phyloP scores from a whole-genome alignment of 1,139 yeast genomes.

The Protomyces pachydermus region DNA sequence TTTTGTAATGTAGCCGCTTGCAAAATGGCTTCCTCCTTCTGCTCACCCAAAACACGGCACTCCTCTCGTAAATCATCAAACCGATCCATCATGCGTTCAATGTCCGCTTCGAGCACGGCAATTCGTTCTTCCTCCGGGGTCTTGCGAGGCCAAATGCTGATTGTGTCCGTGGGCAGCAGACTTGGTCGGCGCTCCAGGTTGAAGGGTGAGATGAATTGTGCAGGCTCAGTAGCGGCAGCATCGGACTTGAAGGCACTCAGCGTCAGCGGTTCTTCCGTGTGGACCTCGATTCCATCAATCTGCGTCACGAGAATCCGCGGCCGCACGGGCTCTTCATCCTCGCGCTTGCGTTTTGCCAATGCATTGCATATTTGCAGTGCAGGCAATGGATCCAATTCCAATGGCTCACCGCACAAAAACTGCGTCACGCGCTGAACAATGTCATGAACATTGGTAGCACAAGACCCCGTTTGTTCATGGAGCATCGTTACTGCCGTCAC shows the following conservation, averaged over 20 bases:
- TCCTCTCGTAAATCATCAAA: constrained; percentile 18
- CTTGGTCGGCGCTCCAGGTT: constrained; percentile 11
- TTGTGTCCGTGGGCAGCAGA: background rate
- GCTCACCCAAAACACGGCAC: constrained; percentile 6
- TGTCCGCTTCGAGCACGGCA: constrained; percentile 3
- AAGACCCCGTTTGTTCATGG: background rate
- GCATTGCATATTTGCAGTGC: background rate
- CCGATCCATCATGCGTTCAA: constrained; percentile 23
- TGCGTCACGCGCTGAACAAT: background rate
- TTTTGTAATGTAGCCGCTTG: constrained; percentile 6
- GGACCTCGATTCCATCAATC: constrained; percentile 21
- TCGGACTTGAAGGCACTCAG: background rate
- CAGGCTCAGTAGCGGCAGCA: background rate
- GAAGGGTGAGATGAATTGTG: constrained; percentile 13
- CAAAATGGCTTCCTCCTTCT: constrained; percentile 1
- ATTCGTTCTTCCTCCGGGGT: constrained; percentile 8
- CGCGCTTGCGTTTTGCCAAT: background rate
- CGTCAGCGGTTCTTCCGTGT: constrained; percentile 12
- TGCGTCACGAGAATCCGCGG: constrained; percentile 8
- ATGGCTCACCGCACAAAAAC: background rate
- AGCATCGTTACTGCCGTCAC: constrained; percentile 8
- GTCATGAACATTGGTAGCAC: constrained; percentile 1
- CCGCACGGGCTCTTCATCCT: background rate
- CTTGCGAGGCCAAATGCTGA: constrained; percentile 3
- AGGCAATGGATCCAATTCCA: background rate